Conservation (phyloP, 2,329 filamentous ascomycete species). For the Colletotrichum spinosum region DNA sequence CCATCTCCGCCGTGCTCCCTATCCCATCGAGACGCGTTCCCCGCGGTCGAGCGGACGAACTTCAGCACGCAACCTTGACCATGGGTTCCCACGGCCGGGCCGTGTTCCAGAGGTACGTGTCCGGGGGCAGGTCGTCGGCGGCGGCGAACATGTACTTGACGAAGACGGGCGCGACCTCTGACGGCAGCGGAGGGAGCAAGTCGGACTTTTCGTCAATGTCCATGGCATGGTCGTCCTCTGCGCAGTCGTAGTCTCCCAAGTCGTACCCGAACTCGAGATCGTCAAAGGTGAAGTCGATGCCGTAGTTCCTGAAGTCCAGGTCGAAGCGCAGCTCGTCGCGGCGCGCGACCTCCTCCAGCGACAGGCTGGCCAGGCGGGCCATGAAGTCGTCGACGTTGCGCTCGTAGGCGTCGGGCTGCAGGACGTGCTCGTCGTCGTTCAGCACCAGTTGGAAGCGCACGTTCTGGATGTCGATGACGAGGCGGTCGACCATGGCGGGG, state of each 20-base stretch:
- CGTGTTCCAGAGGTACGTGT: conserved; percentile 56
- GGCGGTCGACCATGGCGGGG: conserved; percentile 47
- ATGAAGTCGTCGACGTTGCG: conserved; percentile 49
- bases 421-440: conserved; percentile 49
- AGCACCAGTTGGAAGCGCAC: conserved; percentile 53
- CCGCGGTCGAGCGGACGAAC: not conserved
- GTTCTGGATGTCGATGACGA: conserved; percentile 53
- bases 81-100: conserved; percentile 56
- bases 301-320: conserved; percentile 20
- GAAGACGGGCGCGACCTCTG: conserved; percentile 46
- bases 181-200: conserved; percentile 26
- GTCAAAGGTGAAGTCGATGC: conserved; percentile 33
- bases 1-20: conserved; percentile 6
- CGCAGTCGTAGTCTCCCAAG: conserved; percentile 14
- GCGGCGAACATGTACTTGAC: conserved; percentile 47
- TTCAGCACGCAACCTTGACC: conserved; percentile 52
- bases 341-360: conserved; percentile 1
- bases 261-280: conserved; percentile 20
- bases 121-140: conserved; percentile 45
- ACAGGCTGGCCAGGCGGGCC: conserved; percentile 13
- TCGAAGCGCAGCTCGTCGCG: conserved; percentile 13
- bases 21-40: not conserved
- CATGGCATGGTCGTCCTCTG: not conserved
- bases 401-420: conserved; percentile 47
- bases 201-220: conserved; percentile 16